These are phyloP conservation scores for Xylaria sp. DNA, from an alignment of 2,329 filamentous ascomycete genomes.

Conservation along the genomic window DNA sequence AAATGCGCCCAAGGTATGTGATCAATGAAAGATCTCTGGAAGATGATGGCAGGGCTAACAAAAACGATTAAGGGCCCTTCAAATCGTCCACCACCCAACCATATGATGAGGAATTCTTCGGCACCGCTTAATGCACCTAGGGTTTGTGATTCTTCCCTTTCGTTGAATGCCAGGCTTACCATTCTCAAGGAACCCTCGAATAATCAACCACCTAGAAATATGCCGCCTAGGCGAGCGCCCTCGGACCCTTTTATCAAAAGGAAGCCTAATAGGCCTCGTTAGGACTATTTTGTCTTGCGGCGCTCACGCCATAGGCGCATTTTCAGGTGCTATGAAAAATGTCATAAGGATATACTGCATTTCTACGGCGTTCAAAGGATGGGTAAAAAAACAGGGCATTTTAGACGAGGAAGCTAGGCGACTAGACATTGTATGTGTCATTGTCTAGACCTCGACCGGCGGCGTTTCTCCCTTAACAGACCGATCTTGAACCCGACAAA, in stretches of 20 bases:
- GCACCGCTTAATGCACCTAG: constrained; percentile 13
- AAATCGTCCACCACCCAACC: constrained; percentile 18
- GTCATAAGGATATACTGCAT: constrained; percentile 5
- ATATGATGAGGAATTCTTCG: constrained; percentile 2
- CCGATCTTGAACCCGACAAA: not conserved
- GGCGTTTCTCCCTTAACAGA: not conserved
- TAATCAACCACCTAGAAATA: constrained; percentile 18
- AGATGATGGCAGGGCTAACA: constrained; percentile 14
- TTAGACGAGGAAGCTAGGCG: not conserved
- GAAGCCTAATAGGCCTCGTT: constrained; percentile 27
- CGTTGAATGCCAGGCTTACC: constrained; percentile 13
- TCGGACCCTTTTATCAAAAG: constrained; percentile 28
- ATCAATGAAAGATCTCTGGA: not conserved
- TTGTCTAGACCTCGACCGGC: constrained; percentile 1
- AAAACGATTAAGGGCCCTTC: constrained; percentile 21
- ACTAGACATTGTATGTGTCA: not conserved
- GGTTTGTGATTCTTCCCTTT: constrained; percentile 5
- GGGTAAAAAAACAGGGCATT: not conserved
- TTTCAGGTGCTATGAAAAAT: not conserved
- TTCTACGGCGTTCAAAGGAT: constrained; percentile 11
- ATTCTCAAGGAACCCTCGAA: constrained; percentile 21
- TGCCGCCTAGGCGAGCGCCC: constrained; percentile 14
- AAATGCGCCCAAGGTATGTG: constrained; percentile 15
- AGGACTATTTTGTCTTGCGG: not conserved
- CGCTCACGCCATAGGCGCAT: constrained; percentile 5